Conservation (phyloP, 83 land plant genomes). For the Isoetes engelmannii region DNA sequence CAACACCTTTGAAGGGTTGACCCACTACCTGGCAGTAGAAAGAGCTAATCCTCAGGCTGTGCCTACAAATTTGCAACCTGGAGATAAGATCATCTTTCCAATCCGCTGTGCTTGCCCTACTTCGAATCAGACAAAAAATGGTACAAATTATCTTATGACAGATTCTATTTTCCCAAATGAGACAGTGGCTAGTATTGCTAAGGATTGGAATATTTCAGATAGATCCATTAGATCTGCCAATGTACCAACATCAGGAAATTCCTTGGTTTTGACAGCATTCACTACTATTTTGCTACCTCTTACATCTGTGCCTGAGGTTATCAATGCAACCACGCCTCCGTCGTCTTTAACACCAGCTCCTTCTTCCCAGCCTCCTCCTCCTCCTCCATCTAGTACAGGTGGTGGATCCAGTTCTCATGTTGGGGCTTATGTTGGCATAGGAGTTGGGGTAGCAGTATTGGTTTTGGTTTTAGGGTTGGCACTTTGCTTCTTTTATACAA, state of each 20-base stretch:
- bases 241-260: conserved; percentile 16
- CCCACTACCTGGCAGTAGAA: conserved; percentile 65
- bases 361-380: conserved; percentile 14
- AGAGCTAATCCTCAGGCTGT: conserved; percentile 50
- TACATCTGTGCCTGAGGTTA: conserved; percentile 17
- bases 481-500: too few species aligned
- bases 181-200: conserved; percentile 26
- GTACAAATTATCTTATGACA: conserved; percentile 30
- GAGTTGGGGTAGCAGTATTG: not conserved
- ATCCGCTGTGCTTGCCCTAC: conserved; percentile 68
- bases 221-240: not conserved
- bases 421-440: conserved; percentile 4
- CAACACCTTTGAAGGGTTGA: conserved; percentile 41
- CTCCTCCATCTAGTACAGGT: not conserved
- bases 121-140: conserved; percentile 13
- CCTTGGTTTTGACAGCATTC: conserved; percentile 4
- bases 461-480: too few species aligned
- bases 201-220: conserved; percentile 24
- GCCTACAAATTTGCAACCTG: conserved; percentile 42
- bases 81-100: conserved; percentile 43
- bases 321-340: not conserved
- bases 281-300: conserved; percentile 48
- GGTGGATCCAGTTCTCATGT: not conserved
- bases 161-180: conserved; percentile 46
- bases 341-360: not conserved